These are phyloP conservation scores for Przewalskia tangutica DNA, from an alignment of 257 asterid species.

Conservation along the genomic window DNA sequence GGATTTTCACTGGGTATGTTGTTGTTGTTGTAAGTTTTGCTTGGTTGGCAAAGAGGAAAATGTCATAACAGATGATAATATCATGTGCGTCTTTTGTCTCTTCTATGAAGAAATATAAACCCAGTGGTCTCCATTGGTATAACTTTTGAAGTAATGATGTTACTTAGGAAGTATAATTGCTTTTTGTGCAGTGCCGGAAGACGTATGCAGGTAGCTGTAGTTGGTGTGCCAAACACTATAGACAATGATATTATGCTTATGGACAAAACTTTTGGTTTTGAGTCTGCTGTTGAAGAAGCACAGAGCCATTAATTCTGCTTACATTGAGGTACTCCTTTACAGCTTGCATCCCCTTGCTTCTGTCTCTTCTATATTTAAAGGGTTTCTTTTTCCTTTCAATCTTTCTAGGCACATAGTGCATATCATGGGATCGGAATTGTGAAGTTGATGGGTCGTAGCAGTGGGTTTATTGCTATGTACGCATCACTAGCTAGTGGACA, in stretches of 20 bases:
- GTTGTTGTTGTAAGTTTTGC: not conserved
- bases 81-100: not conserved
- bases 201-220: conserved; percentile 61
- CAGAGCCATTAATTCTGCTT: conserved; percentile 90
- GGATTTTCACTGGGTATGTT: no score
- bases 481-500: conserved; percentile 99
- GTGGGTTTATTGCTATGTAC: conserved; percentile 96
- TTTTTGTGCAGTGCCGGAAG: conserved; percentile 55
- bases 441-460: conserved; percentile 93
- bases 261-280: conserved; percentile 98
- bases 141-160: not conserved
- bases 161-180: not conserved
- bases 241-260: conserved; percentile 92
- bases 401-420: conserved; percentile 89
- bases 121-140: not conserved
- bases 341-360: not conserved
- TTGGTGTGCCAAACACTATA: conserved; percentile 94
- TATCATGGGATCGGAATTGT: conserved; percentile 88
- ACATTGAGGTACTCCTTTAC: conserved; percentile 53
- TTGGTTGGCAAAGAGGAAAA: not conserved
- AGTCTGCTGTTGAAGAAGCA: conserved; percentile 99
- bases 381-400: not conserved
- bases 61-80: not conserved
- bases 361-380: not conserved
- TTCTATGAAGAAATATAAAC: not conserved